Conservation (phyloP, 768 basidiomycete genomes). For the Pisolithus marmoratus region DNA sequence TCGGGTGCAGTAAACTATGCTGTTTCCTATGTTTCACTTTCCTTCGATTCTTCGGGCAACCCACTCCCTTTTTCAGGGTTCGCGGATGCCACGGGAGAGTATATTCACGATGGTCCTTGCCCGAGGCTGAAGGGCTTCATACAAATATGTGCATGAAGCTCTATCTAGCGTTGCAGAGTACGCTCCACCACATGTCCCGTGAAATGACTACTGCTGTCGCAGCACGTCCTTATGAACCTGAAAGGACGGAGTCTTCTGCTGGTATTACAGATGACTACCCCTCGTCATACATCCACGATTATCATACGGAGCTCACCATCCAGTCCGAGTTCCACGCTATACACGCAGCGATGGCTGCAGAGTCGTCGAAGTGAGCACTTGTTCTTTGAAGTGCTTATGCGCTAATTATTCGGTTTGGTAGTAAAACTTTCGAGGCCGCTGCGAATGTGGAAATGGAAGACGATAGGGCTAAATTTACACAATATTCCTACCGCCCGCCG, state of each 20-base stretch:
- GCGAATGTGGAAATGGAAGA: neutral
- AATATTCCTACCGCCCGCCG: neutral
- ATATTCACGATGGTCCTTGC: neutral
- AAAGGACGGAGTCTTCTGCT: neutral
- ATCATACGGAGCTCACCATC: neutral
- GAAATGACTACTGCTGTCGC: neutral
- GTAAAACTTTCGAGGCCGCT: no score
- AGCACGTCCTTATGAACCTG: no score
- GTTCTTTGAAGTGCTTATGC: no score
- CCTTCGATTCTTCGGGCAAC: neutral
- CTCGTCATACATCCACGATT: neutral
- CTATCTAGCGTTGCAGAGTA: neutral
- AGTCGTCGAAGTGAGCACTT: neutral
- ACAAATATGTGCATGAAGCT: neutral
- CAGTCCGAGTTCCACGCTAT: neutral
- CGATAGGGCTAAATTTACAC: neutral
- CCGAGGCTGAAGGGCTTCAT: neutral
- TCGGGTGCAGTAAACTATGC: slow-evolving; percentile 1
- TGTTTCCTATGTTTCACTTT: neutral
- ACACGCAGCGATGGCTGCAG: neutral
- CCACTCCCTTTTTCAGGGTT: neutral
- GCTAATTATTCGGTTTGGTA: no score
- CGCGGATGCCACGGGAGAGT: neutral
- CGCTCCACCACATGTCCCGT: neutral
- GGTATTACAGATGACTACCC: neutral